Evolutionary conservation across 2,329 filamentous ascomycete species (phyloP).

Genomic region (Calonectria pteridis): DNA sequence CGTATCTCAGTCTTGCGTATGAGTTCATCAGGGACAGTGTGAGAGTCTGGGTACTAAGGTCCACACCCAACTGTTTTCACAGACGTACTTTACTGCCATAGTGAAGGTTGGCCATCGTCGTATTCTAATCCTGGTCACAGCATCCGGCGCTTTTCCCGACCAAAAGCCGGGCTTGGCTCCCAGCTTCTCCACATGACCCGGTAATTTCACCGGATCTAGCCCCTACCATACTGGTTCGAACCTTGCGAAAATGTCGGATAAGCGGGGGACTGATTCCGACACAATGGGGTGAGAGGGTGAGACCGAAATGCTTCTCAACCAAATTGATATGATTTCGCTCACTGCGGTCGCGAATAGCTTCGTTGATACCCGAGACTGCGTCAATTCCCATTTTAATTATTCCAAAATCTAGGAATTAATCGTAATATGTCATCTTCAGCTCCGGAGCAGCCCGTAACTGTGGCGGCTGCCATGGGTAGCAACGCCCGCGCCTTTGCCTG

Average conservation of each 20-base stretch:
- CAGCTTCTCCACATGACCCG: not conserved
- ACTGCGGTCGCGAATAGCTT: not conserved
- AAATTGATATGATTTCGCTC: not conserved
- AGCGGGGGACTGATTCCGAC: not conserved
- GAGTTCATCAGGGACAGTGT: no score
- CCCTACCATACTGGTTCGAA: not conserved
- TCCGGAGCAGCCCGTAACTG: not conserved
- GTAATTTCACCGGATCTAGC: not conserved
- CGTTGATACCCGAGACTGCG: not conserved
- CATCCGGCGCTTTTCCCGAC: not conserved
- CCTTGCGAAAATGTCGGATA: not conserved
- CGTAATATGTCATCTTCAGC: not conserved
- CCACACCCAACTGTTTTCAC: no score
- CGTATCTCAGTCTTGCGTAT: no score
- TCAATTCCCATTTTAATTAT: not conserved
- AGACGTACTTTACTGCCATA: no score
- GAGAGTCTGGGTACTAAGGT: no score
- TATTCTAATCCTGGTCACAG: not conserved
- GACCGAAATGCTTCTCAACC: not conserved
- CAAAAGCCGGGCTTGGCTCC: not conserved
- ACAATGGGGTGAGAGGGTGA: not conserved
- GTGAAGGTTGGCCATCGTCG: no score
- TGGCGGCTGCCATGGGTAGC: not conserved
- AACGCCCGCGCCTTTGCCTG: slow-evolving; percentile 6
- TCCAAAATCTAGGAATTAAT: no score